Percentiles rank a stretch among this genome's conserved stretches.
phyloP scores from a whole-genome alignment of 2,329 filamentous ascomycete genomes.

The Colletotrichum karsti region DNA sequence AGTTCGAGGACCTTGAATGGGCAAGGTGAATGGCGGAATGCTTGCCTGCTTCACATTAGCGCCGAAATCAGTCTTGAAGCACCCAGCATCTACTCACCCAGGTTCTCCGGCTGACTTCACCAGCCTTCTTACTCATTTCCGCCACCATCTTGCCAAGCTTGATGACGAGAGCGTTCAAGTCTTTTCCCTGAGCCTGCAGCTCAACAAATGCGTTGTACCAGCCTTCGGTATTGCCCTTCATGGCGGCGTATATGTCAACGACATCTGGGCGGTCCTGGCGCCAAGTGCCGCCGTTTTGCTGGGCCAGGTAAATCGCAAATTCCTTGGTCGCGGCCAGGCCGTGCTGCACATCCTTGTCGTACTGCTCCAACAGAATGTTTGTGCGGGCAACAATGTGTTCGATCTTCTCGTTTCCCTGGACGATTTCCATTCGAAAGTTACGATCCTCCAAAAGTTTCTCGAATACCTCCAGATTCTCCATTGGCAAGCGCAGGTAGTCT shows the following conservation, averaged over 20 bases:
- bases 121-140: conserved; percentile 87
- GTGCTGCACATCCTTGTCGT: conserved; percentile 80
- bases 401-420: conserved; percentile 89
- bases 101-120: conserved; percentile 81
- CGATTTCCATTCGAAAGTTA: conserved; percentile 81
- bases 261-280: conserved; percentile 69
- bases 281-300: conserved; percentile 69
- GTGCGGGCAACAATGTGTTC: conserved; percentile 89
- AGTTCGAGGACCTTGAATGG: conserved; percentile 29
- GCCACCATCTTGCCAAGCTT: conserved; percentile 80
- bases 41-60: conserved; percentile 22
- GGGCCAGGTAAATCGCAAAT: conserved; percentile 78
- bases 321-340: conserved; percentile 80
- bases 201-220: conserved; percentile 86
- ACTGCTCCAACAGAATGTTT: conserved; percentile 77
- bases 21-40: conserved; percentile 31
- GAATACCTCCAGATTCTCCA: conserved; percentile 84
- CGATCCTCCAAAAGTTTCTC: conserved; percentile 89
- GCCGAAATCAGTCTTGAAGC: not conserved
- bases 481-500: conserved; percentile 81
- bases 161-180: conserved; percentile 74
- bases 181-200: conserved; percentile 76
- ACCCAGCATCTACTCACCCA: conserved; percentile 62
- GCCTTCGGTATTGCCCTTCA: conserved; percentile 91
- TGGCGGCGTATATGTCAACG: conserved; percentile 82